Conservation (phyloP, 345 rosid species). For the Camelina laxa region DNA sequence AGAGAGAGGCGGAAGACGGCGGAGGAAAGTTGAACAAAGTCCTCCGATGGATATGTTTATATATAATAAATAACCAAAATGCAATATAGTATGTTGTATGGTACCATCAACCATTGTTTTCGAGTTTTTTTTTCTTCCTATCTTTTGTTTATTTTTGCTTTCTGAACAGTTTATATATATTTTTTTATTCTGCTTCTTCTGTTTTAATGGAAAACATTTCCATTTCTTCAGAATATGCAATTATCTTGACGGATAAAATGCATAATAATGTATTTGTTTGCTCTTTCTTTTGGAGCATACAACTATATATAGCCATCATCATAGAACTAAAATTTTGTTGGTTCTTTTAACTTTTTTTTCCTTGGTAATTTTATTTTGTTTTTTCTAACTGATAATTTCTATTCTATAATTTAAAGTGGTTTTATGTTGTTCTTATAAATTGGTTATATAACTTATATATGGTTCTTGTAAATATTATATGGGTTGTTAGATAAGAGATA, state of each 20-base stretch:
- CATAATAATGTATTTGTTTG: constrained; percentile 23
- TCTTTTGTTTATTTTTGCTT: constrained; percentile 16
- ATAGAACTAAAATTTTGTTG: background rate
- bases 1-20: constrained; percentile 18
- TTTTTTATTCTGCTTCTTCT: constrained; percentile 22
- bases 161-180: constrained; percentile 11
- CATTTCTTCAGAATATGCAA: constrained; percentile 22
- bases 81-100: constrained; percentile 44
- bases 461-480: no score
- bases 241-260: constrained; percentile 27
- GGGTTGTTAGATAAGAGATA: no score
- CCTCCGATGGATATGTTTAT: constrained; percentile 19
- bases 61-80: constrained; percentile 43
- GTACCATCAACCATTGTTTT: constrained; percentile 41
- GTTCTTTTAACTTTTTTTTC: background rate
- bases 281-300: constrained; percentile 19
- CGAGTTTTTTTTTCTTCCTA: constrained; percentile 19
- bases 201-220: constrained; percentile 33
- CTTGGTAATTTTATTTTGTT: background rate
- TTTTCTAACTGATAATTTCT: no score
- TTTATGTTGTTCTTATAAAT: no score
- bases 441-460: no score
- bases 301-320: background rate
- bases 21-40: constrained; percentile 37
- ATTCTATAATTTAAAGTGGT: no score